Evolutionary conservation across 2,329 filamentous ascomycete genomes (phyloP), one percentile per base, ranked within the genome.

Genomic region (Apiospora malaysiana): DNA sequence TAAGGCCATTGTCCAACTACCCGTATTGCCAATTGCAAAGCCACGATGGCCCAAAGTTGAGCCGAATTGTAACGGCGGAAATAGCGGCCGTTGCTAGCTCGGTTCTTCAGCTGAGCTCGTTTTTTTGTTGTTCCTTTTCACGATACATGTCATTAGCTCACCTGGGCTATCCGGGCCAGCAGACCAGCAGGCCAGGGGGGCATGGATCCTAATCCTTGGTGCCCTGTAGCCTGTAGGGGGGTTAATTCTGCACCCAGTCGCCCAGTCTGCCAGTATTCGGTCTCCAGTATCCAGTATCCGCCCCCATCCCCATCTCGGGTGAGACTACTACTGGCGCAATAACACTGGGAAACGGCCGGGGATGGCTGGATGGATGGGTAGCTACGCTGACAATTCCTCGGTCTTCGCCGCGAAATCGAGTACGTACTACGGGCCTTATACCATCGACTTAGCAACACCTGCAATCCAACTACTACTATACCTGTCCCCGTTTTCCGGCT

Each of bases 131-230:
- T 59, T 32, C 9, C 23, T 59, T 59, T 59, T 37, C 27, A 37
- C 51, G 25, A 37, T 37, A 21, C 49, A 6, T n/a, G 27, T 18
- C 21, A 56, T 59, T 59, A 59, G 51, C 51, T 21, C 51, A 59
- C 16, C 51, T 59, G 21, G 25, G 27, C 27, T 59, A 59, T 59
- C 27, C 27, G 12, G 42, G 10, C 42, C 42, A 45, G 42, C 32
- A 32, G 32, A 6, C 32, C 32, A 18, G 0, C 49, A 16, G 49
- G 25, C 51, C 51, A 59, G 51, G 51, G 47, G 45, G 56, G 10
- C 56, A 63, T 63, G 56, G 56, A 63, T 63, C 56, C 32, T 37
- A 32, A 63, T 63, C 56, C 56, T 63, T 21, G 51, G 32, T 45
- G 42, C 14, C 42, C 42, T 45, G 42, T 45, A 63, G n/a, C n/a